phyloP scores from a whole-genome alignment of 208 protist genomes.

The Wallacemonas sp. region DNA sequence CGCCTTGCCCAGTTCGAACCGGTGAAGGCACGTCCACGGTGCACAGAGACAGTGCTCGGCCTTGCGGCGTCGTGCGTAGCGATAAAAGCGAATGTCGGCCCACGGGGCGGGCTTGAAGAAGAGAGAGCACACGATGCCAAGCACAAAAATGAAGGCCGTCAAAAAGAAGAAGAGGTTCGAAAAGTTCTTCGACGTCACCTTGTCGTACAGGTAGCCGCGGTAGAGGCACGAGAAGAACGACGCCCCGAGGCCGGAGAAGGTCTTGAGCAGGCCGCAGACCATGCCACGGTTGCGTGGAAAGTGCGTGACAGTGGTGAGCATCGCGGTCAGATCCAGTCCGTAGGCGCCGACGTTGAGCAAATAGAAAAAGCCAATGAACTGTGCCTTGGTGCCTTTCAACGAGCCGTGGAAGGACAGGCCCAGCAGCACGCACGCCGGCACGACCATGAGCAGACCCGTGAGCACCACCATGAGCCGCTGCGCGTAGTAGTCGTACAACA shows the following conservation, averaged over 20 bases:
- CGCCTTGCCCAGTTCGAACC: background rate
- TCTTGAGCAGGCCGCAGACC: constrained; percentile 50
- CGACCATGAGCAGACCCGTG: constrained; percentile 23
- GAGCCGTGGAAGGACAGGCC: constrained; percentile 40
- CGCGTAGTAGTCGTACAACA: constrained; percentile 43
- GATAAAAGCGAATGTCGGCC: constrained; percentile 19
- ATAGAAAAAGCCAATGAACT: constrained; percentile 47
- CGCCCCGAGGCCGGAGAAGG: constrained; percentile 49
- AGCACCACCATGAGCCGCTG: constrained; percentile 22
- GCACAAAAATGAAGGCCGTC: constrained; percentile 30
- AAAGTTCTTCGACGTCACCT: constrained; percentile 19
- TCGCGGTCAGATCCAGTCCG: constrained; percentile 35
- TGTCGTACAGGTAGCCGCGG: constrained; percentile 39
- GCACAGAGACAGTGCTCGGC: background rate
- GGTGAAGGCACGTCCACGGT: background rate
- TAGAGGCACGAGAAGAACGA: constrained; percentile 50
- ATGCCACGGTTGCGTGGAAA: constrained; percentile 58
- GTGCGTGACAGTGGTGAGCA: constrained; percentile 42
- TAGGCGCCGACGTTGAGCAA: constrained; percentile 45
- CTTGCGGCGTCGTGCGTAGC: background rate
- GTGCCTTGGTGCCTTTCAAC: constrained; percentile 26
- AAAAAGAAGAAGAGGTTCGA: constrained; percentile 43
- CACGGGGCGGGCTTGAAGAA: constrained; percentile 20
- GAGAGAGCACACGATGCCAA: constrained; percentile 28
- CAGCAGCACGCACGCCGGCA: constrained; percentile 31